These are phyloP conservation scores for Neurospora sp. DNA, from an alignment of 495 filamentous ascomycete genomes.

Conservation along the genomic window DNA sequence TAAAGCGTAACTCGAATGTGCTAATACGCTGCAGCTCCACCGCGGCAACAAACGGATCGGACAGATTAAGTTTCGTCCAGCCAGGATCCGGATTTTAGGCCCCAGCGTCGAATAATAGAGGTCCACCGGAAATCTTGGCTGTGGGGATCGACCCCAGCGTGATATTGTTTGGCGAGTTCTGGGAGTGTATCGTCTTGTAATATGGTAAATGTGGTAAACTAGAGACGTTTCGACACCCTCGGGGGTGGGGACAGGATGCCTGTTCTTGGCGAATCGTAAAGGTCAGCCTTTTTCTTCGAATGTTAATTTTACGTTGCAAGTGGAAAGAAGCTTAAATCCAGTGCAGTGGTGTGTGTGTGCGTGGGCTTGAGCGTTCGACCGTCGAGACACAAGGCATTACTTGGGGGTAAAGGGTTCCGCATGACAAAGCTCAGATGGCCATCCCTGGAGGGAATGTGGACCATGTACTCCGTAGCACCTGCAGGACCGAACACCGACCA, in stretches of 20 bases:
- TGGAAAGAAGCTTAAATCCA: conserved; percentile 12
- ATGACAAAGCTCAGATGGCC: conserved; percentile 1
- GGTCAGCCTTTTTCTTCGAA: conserved; percentile 3
- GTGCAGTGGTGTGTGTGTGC: background rate
- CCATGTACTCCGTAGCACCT: background rate
- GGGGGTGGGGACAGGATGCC: conserved; percentile 1
- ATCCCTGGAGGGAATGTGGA: background rate
- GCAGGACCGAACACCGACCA: background rate
- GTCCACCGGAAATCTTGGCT: background rate
- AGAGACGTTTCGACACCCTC: conserved; percentile 12
- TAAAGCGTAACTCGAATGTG: background rate
- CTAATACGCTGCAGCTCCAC: background rate
- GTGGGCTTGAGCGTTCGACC: background rate
- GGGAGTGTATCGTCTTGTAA: background rate
- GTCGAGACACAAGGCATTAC: background rate
- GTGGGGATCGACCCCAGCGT: background rate
- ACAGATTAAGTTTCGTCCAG: background rate
- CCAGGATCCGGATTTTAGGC: background rate
- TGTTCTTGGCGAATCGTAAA: conserved; percentile 8
- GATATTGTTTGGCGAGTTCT: background rate
- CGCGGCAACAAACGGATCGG: background rate
- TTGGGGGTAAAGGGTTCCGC: background rate
- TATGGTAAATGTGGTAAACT: background rate
- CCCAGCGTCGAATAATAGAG: background rate
- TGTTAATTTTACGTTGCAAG: background rate